Evolutionary conservation across 805 yeast species (phyloP), one percentile per base, ranked within the genome.

Genomic region (Starmerella floricola): DNA sequence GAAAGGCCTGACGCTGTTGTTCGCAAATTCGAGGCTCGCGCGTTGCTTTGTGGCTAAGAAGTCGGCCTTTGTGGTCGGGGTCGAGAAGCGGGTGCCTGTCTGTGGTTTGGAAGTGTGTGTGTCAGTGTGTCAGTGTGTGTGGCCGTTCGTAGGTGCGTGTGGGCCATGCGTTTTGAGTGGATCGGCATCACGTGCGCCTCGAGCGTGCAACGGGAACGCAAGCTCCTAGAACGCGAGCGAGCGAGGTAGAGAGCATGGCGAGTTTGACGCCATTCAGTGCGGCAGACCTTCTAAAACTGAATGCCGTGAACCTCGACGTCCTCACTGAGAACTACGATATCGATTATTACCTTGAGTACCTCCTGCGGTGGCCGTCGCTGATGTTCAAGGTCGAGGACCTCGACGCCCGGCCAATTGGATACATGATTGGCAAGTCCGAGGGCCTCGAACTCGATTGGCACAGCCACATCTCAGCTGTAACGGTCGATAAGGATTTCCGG

Each of bases 391-490:
- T 87, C 10, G 64, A 63, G 2, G 43, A 49, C 29, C 56, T 57
- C 8, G 78, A 72, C 48, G 41, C 26, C 18, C 19, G 34, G 16
- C 55, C 65, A 12, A 61, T 66, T 0, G 67, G 70, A 6, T 60
- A 61, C 46, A 59, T 91, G 94, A 76, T 91, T 76, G 97, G 93
- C n/a, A 91, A 91, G 60, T 78, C 94, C 1, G 98, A 91, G 59
- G 98, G 98, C 0, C 67, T 67, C 29, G 74, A 71, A 4, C 74
- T 70, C 36, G 91, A 86, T 46, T 88, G 96, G 95, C 99, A 91
- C 57, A 75, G 94, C 1, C 99, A 91, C 60, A 86, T 91, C 38
- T 85, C 97, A 0, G 97, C 98, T 0, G 95, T 91, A 3, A 86
- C 97, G 0, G 80, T 91, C 1, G 79, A 80, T 45, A 78, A 83